Evolutionary conservation across 768 basidiomycete species (phyloP).

Genomic region (Termitomyces sp.): DNA sequence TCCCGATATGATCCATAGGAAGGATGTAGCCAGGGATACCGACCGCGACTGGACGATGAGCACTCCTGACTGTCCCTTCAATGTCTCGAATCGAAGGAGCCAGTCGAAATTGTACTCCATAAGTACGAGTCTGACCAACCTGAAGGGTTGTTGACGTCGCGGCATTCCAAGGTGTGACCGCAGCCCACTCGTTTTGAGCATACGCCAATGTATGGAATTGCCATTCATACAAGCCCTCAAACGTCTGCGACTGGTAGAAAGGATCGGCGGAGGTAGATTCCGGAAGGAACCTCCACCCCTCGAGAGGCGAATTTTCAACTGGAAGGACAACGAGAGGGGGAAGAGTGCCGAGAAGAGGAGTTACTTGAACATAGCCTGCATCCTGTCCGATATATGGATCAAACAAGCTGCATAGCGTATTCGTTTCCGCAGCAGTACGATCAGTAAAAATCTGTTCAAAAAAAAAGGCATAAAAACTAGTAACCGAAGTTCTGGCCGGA

Average conservation of each 20-base stretch:
- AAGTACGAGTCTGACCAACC: slow-evolving; percentile 43
- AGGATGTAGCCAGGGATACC: slow-evolving; percentile 51
- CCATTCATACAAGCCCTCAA: slow-evolving; percentile 57
- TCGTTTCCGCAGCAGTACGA: slow-evolving; percentile 45
- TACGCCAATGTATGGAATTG: slow-evolving; percentile 53
- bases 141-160: slow-evolving; percentile 42
- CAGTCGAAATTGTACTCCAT: slow-evolving; percentile 47
- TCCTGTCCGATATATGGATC: slow-evolving; percentile 54
- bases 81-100: slow-evolving; percentile 45
- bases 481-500: not conserved
- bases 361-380: slow-evolving; percentile 47
- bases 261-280: slow-evolving; percentile 40
- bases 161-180: slow-evolving; percentile 48
- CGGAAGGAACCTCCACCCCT: slow-evolving; percentile 54
- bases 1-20: slow-evolving; percentile 40
- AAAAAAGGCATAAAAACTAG: not conserved
- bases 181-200: slow-evolving; percentile 49
- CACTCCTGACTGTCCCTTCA: slow-evolving; percentile 35
- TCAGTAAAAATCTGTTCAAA: slow-evolving; percentile 45
- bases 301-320: slow-evolving; percentile 40
- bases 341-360: slow-evolving; percentile 48
- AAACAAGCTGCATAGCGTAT: slow-evolving; percentile 46
- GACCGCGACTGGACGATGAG: slow-evolving; percentile 41
- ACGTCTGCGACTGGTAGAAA: slow-evolving; percentile 54
- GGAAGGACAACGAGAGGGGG: slow-evolving; percentile 46